Base-by-base conservation (phyloP, 2,329 filamentous ascomycete species). In the Diaporthe australafricana region DNA sequence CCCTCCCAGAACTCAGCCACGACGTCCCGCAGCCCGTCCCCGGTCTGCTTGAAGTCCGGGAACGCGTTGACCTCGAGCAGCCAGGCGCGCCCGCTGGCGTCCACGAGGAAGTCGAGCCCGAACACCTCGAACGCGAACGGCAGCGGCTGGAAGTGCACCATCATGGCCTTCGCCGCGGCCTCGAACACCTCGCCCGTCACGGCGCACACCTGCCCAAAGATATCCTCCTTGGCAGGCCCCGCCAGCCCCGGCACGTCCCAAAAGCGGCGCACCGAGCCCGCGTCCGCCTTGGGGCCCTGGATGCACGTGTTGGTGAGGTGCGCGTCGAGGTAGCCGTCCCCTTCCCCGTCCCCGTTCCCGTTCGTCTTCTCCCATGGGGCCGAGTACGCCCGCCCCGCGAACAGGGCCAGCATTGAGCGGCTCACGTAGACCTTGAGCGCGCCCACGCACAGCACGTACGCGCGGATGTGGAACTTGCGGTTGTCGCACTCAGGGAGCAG, bases 241-340 rank as follows among this genome's bases (percentile, higher is more conserved):
- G 72, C 65, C 65, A 75, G 74, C 25, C 32, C 74, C 53, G 75
- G 81, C 0, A 98, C 83, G 6, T 88, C 84, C 91, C 93, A 96
- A 85, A 98, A 97, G 0, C 89, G 84, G 9, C 88, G 87, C 12
- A 98, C 95, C 17, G 89, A 90, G 66, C 90, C 91, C 74, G 79
- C 77, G 70, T 60, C 78, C 6, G 85, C 81, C 55, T 80, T 57
- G 38, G 55, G 85, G 68, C 88, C 87, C 80, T 98, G 96, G 1
- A 98, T 89, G 80, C 96, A 99, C 2, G 96, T 98, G 81, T 99
- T 99, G 55, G 96, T 99, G 3, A 99, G 87, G 79, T 98, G 96
- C 0, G 91, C 87, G 63, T 90, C 90, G 7, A 98, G 88, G 75
- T 81, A 76, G 9, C 80, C 78, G 35, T 83, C 80, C n/a, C 83